Conservation (phyloP, 768 basidiomycete species). For the Boletus rubropictus region DNA sequence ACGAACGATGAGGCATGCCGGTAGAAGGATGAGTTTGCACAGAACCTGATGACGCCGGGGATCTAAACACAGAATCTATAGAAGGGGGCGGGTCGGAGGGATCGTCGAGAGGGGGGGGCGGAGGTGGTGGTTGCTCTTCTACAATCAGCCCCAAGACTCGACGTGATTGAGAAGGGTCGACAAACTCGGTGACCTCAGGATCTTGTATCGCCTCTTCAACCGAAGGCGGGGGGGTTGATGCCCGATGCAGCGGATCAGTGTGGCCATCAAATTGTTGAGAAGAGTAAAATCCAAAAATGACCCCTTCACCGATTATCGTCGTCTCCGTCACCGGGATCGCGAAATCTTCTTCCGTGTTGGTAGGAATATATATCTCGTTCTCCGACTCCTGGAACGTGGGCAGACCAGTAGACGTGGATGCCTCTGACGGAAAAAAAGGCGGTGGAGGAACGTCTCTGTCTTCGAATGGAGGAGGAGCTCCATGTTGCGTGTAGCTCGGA, state of each 20-base stretch:
- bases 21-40: slow-evolving; percentile 18
- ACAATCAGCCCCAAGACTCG: slow-evolving; percentile 56
- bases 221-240: slow-evolving; percentile 68
- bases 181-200: slow-evolving; percentile 61
- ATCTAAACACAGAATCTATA: slow-evolving; percentile 73
- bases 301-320: slow-evolving; percentile 66
- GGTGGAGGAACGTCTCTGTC: slow-evolving; percentile 79
- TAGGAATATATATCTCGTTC: slow-evolving; percentile 64
- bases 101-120: slow-evolving; percentile 79
- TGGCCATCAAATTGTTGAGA: slow-evolving; percentile 80
- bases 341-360: slow-evolving; percentile 34
- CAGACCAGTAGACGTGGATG: slow-evolving; percentile 53
- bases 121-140: slow-evolving; percentile 59
- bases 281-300: slow-evolving; percentile 64
- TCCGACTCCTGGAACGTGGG: slow-evolving; percentile 82
- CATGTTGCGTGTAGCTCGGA: slow-evolving; percentile 58
- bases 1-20: slow-evolving; percentile 31
- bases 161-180: slow-evolving; percentile 51
- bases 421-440: slow-evolving; percentile 46
- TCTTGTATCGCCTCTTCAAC: slow-evolving; percentile 71
- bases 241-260: slow-evolving; percentile 57
- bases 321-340: slow-evolving; percentile 29
- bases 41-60: slow-evolving; percentile 21
- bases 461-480: slow-evolving; percentile 80
- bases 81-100: slow-evolving; percentile 85